Base-by-base conservation (phyloP, 208 protist genomes). In the Leishmania mexicana region DNA sequence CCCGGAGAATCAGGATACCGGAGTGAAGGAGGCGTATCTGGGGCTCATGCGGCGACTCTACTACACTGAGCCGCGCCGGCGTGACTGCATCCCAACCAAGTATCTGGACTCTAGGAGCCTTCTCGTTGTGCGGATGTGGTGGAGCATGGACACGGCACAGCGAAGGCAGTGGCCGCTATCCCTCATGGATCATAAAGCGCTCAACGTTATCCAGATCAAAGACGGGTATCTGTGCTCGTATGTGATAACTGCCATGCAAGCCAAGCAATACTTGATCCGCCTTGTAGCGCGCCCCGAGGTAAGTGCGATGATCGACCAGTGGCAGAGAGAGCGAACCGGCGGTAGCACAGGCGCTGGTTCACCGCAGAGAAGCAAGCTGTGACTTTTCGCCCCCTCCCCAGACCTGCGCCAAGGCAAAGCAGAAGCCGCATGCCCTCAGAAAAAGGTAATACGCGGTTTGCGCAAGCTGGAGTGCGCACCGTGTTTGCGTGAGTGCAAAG, bases 211-310 rank as follows among this genome's bases (percentile, higher is more conserved):
- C 38, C 79, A 85, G 62, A 88, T 96, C 65, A 87, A 92, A 15
- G 83, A 88, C 76, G 87, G 79, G 3, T 83, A 85, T 62, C 84
- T 97, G 53, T 83, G 81, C 62, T 89, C 90, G 17, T 88, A 86
- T 64, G 87, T 94, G 47, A 77, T 96, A 70, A 94, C 90, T 3
- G 92, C 90, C 35, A 87, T 97, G 72, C 89, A 97, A 79, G 87
- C 91, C 24, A 96, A 96, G 81, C 90, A 96, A 80, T 96, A 93
- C 78, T 85, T 97, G 31, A 80, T 86, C 31, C 74, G 89, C 35
- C 57, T 96, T 24, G 83, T 92, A 58, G 79, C 71, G 31, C 87
- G 90, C 11, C 86, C 90, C 8, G 79, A 84, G 31, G 80, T 89
- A 70, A 60, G 67, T 15, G 71, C 53, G 47, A 58, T 89, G 76